phyloP scores from a whole-genome alignment of 179 eudicot genomes.

The Spinacia oleracea region DNA sequence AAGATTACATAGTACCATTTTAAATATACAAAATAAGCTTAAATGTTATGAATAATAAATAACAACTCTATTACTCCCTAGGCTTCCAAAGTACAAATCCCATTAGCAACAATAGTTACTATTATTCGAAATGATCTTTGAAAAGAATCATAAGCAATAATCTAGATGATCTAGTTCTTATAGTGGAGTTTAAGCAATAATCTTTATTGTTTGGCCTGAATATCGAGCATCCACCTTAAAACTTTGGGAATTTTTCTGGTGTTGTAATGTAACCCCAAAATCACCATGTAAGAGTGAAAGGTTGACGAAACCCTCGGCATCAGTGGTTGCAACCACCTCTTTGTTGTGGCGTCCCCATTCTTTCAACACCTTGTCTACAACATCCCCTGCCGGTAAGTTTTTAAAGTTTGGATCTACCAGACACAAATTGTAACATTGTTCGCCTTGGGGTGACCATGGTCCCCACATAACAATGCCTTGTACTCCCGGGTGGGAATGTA shows the following conservation, averaged over 20 bases:
- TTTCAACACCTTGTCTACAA: slow-evolving; percentile 46
- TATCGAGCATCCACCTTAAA: slow-evolving; percentile 16
- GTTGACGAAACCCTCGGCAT: slow-evolving; percentile 35
- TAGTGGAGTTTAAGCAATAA: neutral
- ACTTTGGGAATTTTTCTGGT: neutral
- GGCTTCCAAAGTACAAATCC: no score
- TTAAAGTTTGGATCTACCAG: slow-evolving; percentile 51
- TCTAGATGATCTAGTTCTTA: slow-evolving; percentile 2
- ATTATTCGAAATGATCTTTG: neutral
- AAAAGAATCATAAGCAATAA: slow-evolving; percentile 7
- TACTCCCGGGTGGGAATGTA: slow-evolving; percentile 43
- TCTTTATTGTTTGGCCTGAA: neutral
- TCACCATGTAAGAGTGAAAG: slow-evolving; percentile 47
- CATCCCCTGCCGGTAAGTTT: slow-evolving; percentile 52
- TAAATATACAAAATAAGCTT: no score
- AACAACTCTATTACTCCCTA: no score
- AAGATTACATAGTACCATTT: no score
- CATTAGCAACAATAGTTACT: no score
- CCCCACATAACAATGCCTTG: slow-evolving; percentile 59
- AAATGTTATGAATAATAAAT: no score
- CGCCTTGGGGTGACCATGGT: slow-evolving; percentile 42
- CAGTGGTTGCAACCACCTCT: slow-evolving; percentile 25
- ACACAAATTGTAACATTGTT: slow-evolving; percentile 46
- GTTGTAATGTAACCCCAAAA: slow-evolving; percentile 30
- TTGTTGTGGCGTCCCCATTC: slow-evolving; percentile 35